phyloP scores from a whole-genome alignment of 495 filamentous ascomycete genomes.

The Penicillium lagena region DNA sequence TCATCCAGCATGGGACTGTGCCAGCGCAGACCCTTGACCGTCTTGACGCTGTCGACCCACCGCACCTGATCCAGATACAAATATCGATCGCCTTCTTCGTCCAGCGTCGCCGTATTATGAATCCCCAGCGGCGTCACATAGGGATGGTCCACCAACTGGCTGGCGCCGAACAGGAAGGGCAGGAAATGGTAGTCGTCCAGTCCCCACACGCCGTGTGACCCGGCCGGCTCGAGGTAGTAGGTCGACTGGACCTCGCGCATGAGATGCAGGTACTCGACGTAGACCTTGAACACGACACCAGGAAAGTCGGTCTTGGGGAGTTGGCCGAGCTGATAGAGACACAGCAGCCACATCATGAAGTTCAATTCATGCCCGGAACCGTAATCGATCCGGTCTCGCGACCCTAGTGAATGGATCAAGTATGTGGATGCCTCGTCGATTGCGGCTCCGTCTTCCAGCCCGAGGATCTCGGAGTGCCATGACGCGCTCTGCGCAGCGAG shows the following conservation, averaged over 20 bases:
- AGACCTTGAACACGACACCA: constrained; percentile 66
- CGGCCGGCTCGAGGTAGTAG: constrained; percentile 94
- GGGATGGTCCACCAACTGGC: constrained; percentile 80
- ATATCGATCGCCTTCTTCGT: constrained; percentile 76
- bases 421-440: constrained; percentile 72
- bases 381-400: constrained; percentile 87
- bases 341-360: constrained; percentile 90
- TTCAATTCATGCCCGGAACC: constrained; percentile 96
- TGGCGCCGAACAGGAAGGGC: constrained; percentile 94
- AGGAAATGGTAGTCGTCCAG: constrained; percentile 95
- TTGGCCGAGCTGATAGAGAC: constrained; percentile 72
- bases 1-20: constrained; percentile 98
- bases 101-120: constrained; percentile 77
- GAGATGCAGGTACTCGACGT: constrained; percentile 71
- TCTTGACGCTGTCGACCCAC: constrained; percentile 95
- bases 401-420: constrained; percentile 76
- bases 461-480: constrained; percentile 42
- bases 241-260: constrained; percentile 79
- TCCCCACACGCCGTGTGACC: constrained; percentile 54
- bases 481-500: constrained; percentile 43
- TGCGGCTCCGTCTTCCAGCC: constrained; percentile 45
- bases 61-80: constrained; percentile 87
- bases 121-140: constrained; percentile 83
- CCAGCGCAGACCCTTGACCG: constrained; percentile 91
- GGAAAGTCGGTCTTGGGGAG: constrained; percentile 60